These are phyloP conservation scores for Dactylella cylindrospora DNA, from an alignment of 2,329 filamentous ascomycete genomes.

Conservation along the genomic window DNA sequence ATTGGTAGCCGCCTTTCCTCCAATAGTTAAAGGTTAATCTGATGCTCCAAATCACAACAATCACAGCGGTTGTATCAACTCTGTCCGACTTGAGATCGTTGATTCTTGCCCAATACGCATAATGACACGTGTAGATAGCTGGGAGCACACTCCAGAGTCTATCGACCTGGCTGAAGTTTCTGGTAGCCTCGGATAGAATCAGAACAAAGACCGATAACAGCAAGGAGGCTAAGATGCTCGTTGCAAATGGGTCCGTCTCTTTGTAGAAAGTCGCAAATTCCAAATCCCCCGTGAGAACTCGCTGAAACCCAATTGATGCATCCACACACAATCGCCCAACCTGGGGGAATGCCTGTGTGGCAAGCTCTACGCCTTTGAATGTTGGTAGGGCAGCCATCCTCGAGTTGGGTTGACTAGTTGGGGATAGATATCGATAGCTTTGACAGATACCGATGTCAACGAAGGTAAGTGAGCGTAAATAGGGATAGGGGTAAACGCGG, in stretches of 20 bases:
- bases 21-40: conserved; percentile 96
- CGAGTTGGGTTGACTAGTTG: background rate
- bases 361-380: conserved; percentile 12
- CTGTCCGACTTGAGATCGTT: conserved; percentile 69
- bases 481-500: background rate
- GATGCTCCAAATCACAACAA: conserved; percentile 60
- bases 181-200: conserved; percentile 77
- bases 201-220: conserved; percentile 72
- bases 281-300: conserved; percentile 14
- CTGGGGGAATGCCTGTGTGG: conserved; percentile 14
- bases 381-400: conserved; percentile 30
- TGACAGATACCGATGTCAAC: no score
- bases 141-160: conserved; percentile 88
- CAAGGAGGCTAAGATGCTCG: conserved; percentile 70
- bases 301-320: conserved; percentile 4
- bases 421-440: no score
- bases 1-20: conserved; percentile 85
- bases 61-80: conserved; percentile 70
- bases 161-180: conserved; percentile 96
- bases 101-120: conserved; percentile 76
- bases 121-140: conserved; percentile 81
- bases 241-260: conserved; percentile 78
- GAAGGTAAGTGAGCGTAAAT: no score
- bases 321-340: conserved; percentile 9
- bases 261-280: conserved; percentile 27